Evolutionary conservation across 2,329 filamentous ascomycete species (phyloP), one percentile per base, ranked within the genome.

Genomic region (Beauveria caledonica): DNA sequence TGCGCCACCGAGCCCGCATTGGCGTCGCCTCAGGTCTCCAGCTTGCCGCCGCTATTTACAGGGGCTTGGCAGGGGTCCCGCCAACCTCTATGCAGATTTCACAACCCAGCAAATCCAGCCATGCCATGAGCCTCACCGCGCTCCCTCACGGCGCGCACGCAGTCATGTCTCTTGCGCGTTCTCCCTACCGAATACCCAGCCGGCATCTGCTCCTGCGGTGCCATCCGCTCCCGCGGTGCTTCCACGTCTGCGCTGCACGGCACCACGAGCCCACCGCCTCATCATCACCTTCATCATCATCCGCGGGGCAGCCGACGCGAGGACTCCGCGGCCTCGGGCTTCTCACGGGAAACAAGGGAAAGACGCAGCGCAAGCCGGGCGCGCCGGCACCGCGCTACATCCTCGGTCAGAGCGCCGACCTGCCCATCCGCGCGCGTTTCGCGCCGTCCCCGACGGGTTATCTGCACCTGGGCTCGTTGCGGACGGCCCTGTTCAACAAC

Each of bases 401-500:
- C 56, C 66, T 76, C 2, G 73, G 72, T 13, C 69, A 74, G 53
- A 68, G 66, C 85, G 85, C 62, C 80, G 90, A 71, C 90, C 61
- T 66, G 13, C 73, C 73, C 13, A 73, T 76, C 52, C 66, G 73
- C 33, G 69, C 94, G 19, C 87, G 94, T 51, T 99, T 99, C 73
- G 94, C 95, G 1, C 94, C 94, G 0, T 97, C 94, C 1, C 94
- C 94, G 0, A 99, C 94, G 0, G 94, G 94, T 1, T 92, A 93
- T 68, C 80, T 99, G 25, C 94, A 99, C 74, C 79, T 99, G 13
- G 94, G 94, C 4, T 96, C 92, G 0, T 74, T 99, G 40, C 82
- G 94, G 62, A 99, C 94, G 0, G 95, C 95, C 0, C 75, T 99
- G n/a, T 97, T 92, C 77, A 97, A 96, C 69, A 97, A 93, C 66